phyloP scores from a whole-genome alignment of 495 filamentous ascomycete genomes.

The Rhypophila decipiens region DNA sequence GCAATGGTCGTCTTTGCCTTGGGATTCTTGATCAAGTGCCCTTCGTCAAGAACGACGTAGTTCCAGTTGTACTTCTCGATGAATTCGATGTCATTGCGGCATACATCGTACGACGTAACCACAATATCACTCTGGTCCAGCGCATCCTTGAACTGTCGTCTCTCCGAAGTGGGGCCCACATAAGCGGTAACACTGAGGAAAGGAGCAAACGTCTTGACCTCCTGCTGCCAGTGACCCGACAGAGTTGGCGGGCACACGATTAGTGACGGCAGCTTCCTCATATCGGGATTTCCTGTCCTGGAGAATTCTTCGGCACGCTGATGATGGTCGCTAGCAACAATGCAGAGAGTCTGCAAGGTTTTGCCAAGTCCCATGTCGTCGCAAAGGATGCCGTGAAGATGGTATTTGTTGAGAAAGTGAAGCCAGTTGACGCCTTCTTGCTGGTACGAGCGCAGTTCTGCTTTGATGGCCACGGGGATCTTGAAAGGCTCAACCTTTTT shows the following conservation, averaged over 20 bases:
- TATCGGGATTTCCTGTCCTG: slow-evolving; percentile 68
- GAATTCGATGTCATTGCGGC: slow-evolving; percentile 82
- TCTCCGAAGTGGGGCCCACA: slow-evolving; percentile 78
- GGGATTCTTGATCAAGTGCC: slow-evolving; percentile 97
- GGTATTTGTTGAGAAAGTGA: slow-evolving; percentile 93
- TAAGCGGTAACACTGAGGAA: slow-evolving; percentile 86
- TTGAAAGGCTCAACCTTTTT: slow-evolving; percentile 92
- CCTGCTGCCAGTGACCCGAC: slow-evolving; percentile 98
- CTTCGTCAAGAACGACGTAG: slow-evolving; percentile 94
- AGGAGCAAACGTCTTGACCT: slow-evolving; percentile 88
- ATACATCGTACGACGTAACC: slow-evolving; percentile 96
- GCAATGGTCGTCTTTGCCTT: slow-evolving; percentile 87
- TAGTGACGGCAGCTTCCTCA: slow-evolving; percentile 75
- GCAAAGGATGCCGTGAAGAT: slow-evolving; percentile 95
- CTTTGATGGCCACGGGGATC: slow-evolving; percentile 94
- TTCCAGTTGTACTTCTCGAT: slow-evolving; percentile 88
- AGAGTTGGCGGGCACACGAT: slow-evolving; percentile 95
- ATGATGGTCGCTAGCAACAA: slow-evolving; percentile 95
- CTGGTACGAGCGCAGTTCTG: slow-evolving; percentile 89
- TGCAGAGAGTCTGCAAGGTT: slow-evolving; percentile 93
- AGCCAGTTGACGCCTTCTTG: slow-evolving; percentile 99
- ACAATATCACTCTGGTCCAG: slow-evolving; percentile 80
- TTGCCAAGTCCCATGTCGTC: slow-evolving; percentile 99
- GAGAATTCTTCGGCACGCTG: slow-evolving; percentile 83
- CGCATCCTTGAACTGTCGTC: slow-evolving; percentile 56